Conservation (phyloP, 192 early-diverging fungal species). For the Umbelopsis ramanniana region DNA sequence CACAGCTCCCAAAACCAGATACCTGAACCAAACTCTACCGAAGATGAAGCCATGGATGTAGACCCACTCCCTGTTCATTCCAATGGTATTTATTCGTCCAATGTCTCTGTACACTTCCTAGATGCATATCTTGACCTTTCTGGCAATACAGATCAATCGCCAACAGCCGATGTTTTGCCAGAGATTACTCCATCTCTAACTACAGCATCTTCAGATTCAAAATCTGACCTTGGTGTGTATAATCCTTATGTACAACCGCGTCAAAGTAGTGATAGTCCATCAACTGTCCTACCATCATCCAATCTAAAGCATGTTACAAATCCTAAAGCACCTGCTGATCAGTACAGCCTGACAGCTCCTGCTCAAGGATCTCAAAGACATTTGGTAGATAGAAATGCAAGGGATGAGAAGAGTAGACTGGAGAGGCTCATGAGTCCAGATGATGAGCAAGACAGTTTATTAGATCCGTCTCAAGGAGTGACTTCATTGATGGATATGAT, state of each 20-base stretch:
- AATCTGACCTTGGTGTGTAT: not conserved
- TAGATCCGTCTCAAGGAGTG: constrained; percentile 18
- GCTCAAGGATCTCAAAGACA: not conserved
- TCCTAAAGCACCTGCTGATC: not conserved
- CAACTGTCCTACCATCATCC: not conserved
- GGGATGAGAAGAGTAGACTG: not conserved
- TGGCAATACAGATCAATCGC: not conserved
- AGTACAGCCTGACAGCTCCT: not conserved
- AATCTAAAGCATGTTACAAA: not conserved
- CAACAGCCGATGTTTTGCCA: not conserved
- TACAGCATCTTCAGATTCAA: not conserved
- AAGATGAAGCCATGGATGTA: not conserved
- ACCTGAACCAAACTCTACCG: not conserved
- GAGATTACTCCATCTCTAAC: not conserved
- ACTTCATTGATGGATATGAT: constrained; percentile 20
- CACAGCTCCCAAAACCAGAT: not conserved
- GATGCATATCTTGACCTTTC: not conserved
- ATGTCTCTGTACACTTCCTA: not conserved
- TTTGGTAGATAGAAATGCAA: not conserved
- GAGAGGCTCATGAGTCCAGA: not conserved
- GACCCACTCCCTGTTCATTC: not conserved
- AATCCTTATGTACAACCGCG: not conserved
- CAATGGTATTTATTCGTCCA: not conserved
- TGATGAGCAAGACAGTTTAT: constrained; percentile 1
- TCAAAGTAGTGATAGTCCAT: not conserved